phyloP scores from a whole-genome alignment of 176 grass and related monocot species.

The Calamus simplicifolius region DNA sequence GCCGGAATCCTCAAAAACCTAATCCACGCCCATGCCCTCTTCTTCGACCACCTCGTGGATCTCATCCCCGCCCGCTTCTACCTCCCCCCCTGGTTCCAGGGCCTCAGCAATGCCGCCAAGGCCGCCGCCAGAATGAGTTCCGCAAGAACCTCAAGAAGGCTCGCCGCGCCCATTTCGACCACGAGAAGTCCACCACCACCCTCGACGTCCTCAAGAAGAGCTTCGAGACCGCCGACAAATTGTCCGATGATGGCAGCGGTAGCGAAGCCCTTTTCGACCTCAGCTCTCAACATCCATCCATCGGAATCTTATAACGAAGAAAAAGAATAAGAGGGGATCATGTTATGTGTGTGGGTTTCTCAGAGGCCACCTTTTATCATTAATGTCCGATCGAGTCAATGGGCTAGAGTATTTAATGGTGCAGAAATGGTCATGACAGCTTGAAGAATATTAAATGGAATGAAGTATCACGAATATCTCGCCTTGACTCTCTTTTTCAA shows the following conservation, averaged over 20 bases:
- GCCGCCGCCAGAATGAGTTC: conserved; percentile 50
- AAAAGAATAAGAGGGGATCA: no score
- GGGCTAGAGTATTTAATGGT: no score
- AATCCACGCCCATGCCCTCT: conserved; percentile 44
- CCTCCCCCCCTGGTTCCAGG: conserved; percentile 63
- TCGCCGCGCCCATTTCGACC: conserved; percentile 56
- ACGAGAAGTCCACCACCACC: conserved; percentile 40
- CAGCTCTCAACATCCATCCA: no score
- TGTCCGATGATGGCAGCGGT: conserved; percentile 9
- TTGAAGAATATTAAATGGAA: no score
- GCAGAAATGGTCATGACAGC: no score
- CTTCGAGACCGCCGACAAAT: conserved; percentile 14
- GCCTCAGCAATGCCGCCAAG: conserved; percentile 68
- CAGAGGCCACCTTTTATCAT: no score
- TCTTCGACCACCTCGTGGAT: conserved; percentile 76
- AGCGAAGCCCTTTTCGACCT: no score
- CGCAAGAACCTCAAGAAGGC: conserved; percentile 57
- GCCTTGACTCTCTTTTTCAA: no score
- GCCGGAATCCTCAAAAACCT: conserved; percentile 7
- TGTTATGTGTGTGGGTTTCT: no score
- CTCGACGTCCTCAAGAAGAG: conserved; percentile 69
- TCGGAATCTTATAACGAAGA: no score
- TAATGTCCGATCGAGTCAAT: no score
- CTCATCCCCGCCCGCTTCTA: conserved; percentile 79
- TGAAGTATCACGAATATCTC: no score